Base-by-base conservation (phyloP, 1,139 yeast genomes). In the Saccharomyces hybrid region DNA sequence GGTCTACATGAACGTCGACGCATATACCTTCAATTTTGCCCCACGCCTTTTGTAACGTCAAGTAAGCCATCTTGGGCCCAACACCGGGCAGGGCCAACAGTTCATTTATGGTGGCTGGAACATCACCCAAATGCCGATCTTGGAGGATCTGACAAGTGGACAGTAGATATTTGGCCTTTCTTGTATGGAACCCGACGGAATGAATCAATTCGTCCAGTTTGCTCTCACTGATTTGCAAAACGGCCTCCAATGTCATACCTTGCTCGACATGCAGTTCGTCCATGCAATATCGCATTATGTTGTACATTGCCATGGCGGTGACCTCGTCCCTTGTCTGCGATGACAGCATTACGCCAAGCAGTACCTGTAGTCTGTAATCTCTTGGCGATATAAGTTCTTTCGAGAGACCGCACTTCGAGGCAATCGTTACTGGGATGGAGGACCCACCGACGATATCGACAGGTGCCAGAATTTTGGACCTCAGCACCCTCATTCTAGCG, bases 21-120 rank as follows among this genome's bases (percentile, higher is more conserved):
- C 98, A 97, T 27, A 91, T 88, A 0, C 98, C 98, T 52, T 78
- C 83, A 54, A 83, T 74, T 38, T 77, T 74, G 14, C 74, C 74
- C 96, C 97, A 90, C 0, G 95, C 97, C 47, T 82, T 79, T 63
- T 89, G 96, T 59, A 89, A 73, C 3, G 91, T 76, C 38, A 91
- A 71, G 67, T 81, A 86, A 0, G 96, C 96, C 98, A 91, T 91
- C 68, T 91, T 91, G 9, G 97, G 97, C 0, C 98, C 98, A 1
- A 91, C 96, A 0, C 98, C 98, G 0, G 97, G 97, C 41, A 91
- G 71, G 0, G 78, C 70, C 3, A 81, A 77, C 56, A 90, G 76
- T 1, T 85, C 91, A 8, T 79, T 82, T 9, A 89, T 78, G 0
- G 84, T 82, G 14, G 79, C 72, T 0, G 93, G 93, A 1, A 91